Conservation (phyloP, 108 stramenopile species). For the Cyclotella cryptica region DNA sequence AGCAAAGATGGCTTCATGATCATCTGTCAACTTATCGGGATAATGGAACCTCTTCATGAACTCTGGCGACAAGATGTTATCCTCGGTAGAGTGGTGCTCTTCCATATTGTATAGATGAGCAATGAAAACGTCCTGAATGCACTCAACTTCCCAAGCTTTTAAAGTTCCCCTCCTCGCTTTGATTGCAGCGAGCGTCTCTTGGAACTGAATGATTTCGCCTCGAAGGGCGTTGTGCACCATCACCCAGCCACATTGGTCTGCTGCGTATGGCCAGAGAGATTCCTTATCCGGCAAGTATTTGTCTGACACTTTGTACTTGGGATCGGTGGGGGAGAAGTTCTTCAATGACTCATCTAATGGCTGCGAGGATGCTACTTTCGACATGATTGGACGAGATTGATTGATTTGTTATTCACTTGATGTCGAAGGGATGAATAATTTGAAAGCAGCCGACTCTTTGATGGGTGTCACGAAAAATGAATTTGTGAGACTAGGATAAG, state of each 20-base stretch:
- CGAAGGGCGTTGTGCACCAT: constrained; percentile 57
- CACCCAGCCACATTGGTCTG: constrained; percentile 51
- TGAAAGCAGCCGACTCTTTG: background rate
- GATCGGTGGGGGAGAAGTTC: constrained; percentile 43
- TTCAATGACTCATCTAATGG: constrained; percentile 3
- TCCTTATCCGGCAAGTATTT: constrained; percentile 54
- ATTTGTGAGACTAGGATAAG: background rate
- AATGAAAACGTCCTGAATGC: constrained; percentile 35
- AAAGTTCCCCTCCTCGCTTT: constrained; percentile 6
- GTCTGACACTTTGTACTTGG: constrained; percentile 30
- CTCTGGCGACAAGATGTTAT: constrained; percentile 50
- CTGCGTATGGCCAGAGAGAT: constrained; percentile 46
- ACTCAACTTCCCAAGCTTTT: constrained; percentile 39
- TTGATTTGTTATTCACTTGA: background rate
- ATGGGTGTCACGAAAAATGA: background rate
- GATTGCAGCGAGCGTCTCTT: constrained; percentile 30
- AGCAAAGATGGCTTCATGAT: constrained; percentile 46
- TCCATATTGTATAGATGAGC: constrained; percentile 47
- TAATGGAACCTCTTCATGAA: constrained; percentile 46
- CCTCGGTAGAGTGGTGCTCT: constrained; percentile 57
- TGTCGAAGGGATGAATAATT: too few relatives aligned
- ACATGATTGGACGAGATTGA: background rate
- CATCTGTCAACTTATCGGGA: constrained; percentile 51
- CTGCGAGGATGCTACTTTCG: background rate
- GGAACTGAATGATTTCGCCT: constrained; percentile 35